Conservation (phyloP, 75 land plant genomes). For the Picea glauca region DNA sequence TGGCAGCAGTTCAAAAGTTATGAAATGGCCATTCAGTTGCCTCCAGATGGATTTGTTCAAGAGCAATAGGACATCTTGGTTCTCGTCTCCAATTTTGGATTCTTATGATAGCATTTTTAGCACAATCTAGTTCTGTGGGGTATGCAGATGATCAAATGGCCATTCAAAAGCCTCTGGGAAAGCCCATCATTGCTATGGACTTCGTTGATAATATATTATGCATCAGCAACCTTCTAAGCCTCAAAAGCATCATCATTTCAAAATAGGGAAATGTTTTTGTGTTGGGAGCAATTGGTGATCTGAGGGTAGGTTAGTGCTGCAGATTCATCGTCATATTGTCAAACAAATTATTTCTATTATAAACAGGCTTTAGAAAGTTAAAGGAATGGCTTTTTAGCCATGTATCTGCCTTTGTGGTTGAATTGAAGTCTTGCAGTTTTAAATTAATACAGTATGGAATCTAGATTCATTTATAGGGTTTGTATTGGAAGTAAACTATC, state of each 20-base stretch:
- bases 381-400: neutral
- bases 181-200: neutral
- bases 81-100: neutral
- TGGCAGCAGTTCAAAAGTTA: conserved; percentile 1
- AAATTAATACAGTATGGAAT: too few species aligned
- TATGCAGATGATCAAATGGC: neutral
- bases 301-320: neutral
- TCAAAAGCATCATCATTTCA: neutral
- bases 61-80: neutral
- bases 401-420: neutral
- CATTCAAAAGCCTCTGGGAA: neutral
- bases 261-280: neutral
- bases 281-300: neutral
- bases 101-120: neutral
- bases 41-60: neutral
- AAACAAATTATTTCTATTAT: neutral
- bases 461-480: neutral
- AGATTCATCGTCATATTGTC: neutral
- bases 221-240: neutral
- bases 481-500: neutral
- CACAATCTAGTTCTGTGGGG: neutral
- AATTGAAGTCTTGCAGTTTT: neutral
- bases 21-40: neutral
- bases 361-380: neutral
- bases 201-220: neutral